These are phyloP conservation scores for Neofusicoccum laricinum DNA, from an alignment of 2,329 filamentous ascomycete species.

Conservation along the genomic window DNA sequence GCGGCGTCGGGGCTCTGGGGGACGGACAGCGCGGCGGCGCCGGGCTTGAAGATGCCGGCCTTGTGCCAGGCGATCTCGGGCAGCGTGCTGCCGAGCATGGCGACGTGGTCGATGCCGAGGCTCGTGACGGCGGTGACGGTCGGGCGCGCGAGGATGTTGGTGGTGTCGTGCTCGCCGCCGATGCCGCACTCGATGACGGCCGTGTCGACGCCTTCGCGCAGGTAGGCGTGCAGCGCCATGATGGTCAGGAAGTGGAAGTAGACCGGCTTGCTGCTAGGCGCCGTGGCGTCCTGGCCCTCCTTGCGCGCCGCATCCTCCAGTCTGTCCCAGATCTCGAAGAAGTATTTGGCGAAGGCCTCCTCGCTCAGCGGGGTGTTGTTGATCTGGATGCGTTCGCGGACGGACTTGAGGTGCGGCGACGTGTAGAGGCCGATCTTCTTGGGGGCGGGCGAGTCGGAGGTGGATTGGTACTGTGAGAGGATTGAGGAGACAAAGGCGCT, in stretches of 20 bases:
- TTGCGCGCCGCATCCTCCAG: conserved; percentile 54
- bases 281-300: conserved; percentile 49
- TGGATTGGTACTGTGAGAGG: conserved; percentile 59
- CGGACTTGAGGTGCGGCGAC: conserved; percentile 79
- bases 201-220: conserved; percentile 69
- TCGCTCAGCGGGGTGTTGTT: conserved; percentile 68
- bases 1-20: conserved; percentile 55
- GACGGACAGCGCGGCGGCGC: conserved; percentile 61
- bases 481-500: conserved; percentile 81
- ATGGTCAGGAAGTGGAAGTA: conserved; percentile 93
- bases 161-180: conserved; percentile 89
- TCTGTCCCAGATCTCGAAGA: conserved; percentile 80
- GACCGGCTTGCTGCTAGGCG: conserved; percentile 67
- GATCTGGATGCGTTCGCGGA: conserved; percentile 81
- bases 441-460: conserved; percentile 35
- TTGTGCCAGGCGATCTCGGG: conserved; percentile 91
- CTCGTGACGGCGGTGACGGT: conserved; percentile 73
- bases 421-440: conserved; percentile 75
- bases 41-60: conserved; percentile 76
- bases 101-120: conserved; percentile 80
- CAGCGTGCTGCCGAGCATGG: conserved; percentile 74
- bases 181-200: conserved; percentile 93
- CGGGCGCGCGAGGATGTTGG: conserved; percentile 74
- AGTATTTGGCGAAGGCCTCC: conserved; percentile 69
- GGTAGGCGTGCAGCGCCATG: conserved; percentile 80